Evolutionary conservation across 495 filamentous ascomycete genomes (phyloP).

Genomic region (Penicillium pulvis): DNA sequence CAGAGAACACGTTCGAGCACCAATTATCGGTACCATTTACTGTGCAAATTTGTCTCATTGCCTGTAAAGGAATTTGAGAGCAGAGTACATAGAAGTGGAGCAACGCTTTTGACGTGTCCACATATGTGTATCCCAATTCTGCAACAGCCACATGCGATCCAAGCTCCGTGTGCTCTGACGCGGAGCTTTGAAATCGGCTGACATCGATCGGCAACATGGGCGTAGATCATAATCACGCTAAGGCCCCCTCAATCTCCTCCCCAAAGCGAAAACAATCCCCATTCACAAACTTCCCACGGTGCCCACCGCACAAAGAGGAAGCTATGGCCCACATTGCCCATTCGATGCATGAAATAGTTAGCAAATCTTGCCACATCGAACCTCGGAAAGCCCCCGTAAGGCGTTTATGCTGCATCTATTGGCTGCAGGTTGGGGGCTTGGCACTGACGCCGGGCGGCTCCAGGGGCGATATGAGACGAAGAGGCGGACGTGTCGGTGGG

Average conservation of each 20-base stretch:
- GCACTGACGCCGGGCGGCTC: conserved; percentile 27
- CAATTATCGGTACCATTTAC: no score
- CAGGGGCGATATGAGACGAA: conserved; percentile 28
- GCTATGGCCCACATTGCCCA: background rate
- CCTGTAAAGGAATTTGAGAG: no score
- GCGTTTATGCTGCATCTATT: conserved; percentile 7
- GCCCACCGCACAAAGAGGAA: conserved; percentile 1
- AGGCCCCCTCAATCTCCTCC: background rate
- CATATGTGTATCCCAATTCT: no score
- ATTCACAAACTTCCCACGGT: background rate
- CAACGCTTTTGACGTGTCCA: no score
- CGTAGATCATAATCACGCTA: conserved; percentile 22
- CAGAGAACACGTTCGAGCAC: no score
- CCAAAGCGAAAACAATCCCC: conserved; percentile 1
- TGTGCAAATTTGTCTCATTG: no score
- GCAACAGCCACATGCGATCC: background rate
- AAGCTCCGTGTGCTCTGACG: background rate
- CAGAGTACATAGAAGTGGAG: no score
- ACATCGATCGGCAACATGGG: conserved; percentile 7
- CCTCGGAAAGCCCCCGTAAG: conserved; percentile 3
- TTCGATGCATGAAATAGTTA: background rate
- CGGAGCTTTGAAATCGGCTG: conserved; percentile 7
- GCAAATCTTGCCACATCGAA: background rate
- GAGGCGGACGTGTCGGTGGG: conserved; percentile 14
- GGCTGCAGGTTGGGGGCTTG: conserved; percentile 14